Evolutionary conservation across 306 rosid species (phyloP).

Genomic region (Glycine soja): DNA sequence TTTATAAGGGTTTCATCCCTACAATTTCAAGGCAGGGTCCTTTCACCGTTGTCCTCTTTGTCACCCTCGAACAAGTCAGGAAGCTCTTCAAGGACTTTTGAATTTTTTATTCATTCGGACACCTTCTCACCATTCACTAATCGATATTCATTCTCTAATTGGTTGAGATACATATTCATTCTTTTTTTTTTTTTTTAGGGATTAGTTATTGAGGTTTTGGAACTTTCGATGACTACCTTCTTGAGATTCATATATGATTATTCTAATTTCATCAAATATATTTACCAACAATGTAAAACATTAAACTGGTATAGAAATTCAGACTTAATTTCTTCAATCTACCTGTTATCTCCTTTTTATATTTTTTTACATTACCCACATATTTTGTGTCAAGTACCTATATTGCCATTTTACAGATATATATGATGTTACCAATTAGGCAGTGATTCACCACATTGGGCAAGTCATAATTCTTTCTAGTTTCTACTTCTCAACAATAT

Average conservation of each 20-base stretch:
- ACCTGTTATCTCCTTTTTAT: no score
- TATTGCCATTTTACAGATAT: no score
- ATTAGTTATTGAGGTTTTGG: no score
- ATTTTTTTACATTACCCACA: no score
- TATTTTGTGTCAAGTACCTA: background rate
- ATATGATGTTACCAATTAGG: background rate
- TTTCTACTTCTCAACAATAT: background rate
- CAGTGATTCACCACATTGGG: no score
- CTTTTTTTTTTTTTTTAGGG: background rate
- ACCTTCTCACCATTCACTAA: background rate
- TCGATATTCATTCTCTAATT: background rate
- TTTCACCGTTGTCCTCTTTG: constrained; percentile 83
- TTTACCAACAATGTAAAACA: background rate
- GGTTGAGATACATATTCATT: background rate
- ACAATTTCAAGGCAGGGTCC: constrained; percentile 91
- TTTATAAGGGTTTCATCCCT: constrained; percentile 85
- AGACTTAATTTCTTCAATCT: no score
- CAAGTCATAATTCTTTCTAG: no score
- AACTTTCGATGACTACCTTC: background rate
- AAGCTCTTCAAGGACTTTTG: constrained; percentile 62
- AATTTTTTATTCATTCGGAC: constrained; percentile 35
- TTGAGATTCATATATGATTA: background rate
- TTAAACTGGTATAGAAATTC: background rate
- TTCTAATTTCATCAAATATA: background rate
- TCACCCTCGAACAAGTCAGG: constrained; percentile 84